phyloP scores from a whole-genome alignment of 1,139 yeast genomes.

The Blastobotrys capitulatus region DNA sequence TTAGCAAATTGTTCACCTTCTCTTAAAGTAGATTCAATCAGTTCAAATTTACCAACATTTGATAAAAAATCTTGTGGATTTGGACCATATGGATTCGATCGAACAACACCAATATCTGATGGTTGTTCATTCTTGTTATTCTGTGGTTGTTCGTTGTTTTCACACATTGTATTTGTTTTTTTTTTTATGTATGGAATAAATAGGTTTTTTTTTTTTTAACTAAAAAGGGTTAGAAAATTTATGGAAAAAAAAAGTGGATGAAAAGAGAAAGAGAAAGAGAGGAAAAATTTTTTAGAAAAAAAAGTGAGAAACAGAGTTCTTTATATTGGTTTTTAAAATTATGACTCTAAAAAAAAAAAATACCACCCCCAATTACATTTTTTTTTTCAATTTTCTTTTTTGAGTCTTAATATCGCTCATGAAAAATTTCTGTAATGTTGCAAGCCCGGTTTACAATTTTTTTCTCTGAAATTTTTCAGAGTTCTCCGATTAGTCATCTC shows the following conservation, averaged over 20 bases:
- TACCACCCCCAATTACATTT: neutral
- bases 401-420: neutral
- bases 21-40: slow-evolving; percentile 92
- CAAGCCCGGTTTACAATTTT: too few relatives aligned
- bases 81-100: slow-evolving; percentile 84
- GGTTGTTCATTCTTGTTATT: slow-evolving; percentile 4
- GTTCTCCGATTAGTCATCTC: too few relatives aligned
- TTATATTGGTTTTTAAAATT: neutral
- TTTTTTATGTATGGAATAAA: neutral
- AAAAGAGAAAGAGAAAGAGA: neutral
- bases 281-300: neutral
- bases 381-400: neutral
- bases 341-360: slow-evolving; percentile 1
- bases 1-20: slow-evolving; percentile 99
- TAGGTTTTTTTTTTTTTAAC: too few relatives aligned
- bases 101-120: slow-evolving; percentile 12
- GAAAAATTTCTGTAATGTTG: too few relatives aligned
- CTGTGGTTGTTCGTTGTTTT: slow-evolving; percentile 6
- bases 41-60: slow-evolving; percentile 81
- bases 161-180: slow-evolving; percentile 9
- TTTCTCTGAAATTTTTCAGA: too few relatives aligned
- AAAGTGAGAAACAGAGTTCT: neutral
- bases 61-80: slow-evolving; percentile 90
- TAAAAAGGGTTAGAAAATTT: neutral
- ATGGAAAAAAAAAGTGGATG: neutral